Base-by-base conservation (phyloP, 2,329 filamentous ascomycete genomes). In the Colletotrichum gloeosporioides region DNA sequence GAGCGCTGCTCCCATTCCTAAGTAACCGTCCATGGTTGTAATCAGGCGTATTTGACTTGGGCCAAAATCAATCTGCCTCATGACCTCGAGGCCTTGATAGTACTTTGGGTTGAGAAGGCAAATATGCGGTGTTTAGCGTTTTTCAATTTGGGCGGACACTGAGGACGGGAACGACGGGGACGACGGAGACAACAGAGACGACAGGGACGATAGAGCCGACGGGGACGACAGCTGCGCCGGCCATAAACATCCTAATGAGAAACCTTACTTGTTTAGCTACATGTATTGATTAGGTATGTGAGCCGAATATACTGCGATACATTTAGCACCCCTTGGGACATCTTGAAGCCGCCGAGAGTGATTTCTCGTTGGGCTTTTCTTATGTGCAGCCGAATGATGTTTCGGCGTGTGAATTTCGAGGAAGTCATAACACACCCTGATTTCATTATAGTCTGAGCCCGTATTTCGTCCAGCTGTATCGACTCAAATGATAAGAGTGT, bases 341-440 rank as follows among this genome's bases (percentile, higher is more conserved):
- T 39, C 4, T 10, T 44, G 8, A n/a, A 44, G 39, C 8, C 16
- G 1, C 16, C 16, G 4, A n/a, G 8, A 44, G 39, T 10, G 16
- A n/a, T 0, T 18, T 44, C 16, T 10, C 4, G 39, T 44, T 10
- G 39, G 39, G 8, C 16, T 44, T n/a, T 44, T 44, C 18, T n/a
- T 44, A 0, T 44, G 18, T 44, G 1, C 18, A n/a, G 0, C 16
- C 8, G 16, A 44, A 1, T 0, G 3, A 44, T 10, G 0, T 6
- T 44, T 44, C 6, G 39, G 8, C 39, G 8, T 44, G 39, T 9
- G 39, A 1, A n/a, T n/a, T 10, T 9, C 1, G 16, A 44, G 8
- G 4, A 44, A 10, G 8, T 2, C 9, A n/a, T 4, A n/a, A 6
- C 39, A n/a, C 8, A 44, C 9, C 16, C 39, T 0, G 8, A 3